Evolutionary conservation across 129 eudicot species (phyloP).

Genomic region (Dittrichia graveolens): DNA sequence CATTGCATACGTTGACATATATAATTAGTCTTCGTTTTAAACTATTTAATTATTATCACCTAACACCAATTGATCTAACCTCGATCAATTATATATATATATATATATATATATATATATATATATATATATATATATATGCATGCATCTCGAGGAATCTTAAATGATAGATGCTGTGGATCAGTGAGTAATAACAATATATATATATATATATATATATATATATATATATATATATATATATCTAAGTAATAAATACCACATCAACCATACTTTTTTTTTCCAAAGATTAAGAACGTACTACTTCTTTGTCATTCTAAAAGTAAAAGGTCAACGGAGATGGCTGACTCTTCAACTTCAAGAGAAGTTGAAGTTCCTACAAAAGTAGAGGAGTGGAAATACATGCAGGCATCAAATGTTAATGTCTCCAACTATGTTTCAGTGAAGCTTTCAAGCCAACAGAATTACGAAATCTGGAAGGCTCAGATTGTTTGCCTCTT

Average conservation of each 20-base stretch:
- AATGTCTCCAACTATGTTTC: slow-evolving; percentile 21
- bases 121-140: too few relatives aligned
- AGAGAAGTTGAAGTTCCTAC: neutral
- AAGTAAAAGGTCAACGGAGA: neutral
- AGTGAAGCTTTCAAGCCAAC: neutral
- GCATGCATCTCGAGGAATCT: neutral
- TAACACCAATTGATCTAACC: neutral
- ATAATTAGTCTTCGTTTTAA: neutral
- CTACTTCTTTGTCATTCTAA: neutral
- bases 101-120: too few relatives aligned
- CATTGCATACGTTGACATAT: neutral
- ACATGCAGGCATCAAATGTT: slow-evolving; percentile 18
- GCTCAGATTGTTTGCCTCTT: slow-evolving; percentile 21
- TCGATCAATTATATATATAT: too few relatives aligned
- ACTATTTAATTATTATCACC: neutral
- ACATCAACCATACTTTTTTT: neutral
- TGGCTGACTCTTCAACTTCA: neutral
- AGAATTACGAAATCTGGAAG: slow-evolving; percentile 16
- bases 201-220: too few relatives aligned
- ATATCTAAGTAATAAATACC: neutral
- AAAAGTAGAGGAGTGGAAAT: neutral
- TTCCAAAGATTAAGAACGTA: neutral
- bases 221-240: too few relatives aligned
- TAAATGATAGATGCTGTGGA: neutral
- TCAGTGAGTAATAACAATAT: neutral